Base-by-base conservation (phyloP, 2,329 filamentous ascomycete species). In the Elsinoe necatrix region DNA sequence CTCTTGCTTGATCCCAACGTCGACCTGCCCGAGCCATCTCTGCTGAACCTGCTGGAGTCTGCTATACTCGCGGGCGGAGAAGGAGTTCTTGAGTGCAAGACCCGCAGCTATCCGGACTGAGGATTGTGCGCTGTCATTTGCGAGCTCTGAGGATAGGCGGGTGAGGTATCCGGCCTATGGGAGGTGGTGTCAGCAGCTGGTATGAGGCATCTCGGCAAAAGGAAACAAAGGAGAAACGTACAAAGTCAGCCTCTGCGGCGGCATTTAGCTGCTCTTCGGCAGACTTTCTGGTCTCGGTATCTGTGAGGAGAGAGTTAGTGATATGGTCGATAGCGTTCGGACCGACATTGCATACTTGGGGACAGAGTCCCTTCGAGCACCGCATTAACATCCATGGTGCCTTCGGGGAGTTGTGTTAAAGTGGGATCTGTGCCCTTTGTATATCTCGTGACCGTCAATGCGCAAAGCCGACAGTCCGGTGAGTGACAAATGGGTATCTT, bases 301-400 rank as follows among this genome's bases (percentile, higher is more conserved):
- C 93, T 96, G 71, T 61, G 63, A 20, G 60, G 61, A 56, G 67
- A 57, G 70, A 74, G 20, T 52, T 18, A 52, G 48, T 35, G 29
- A 39, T 7, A 25, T 18, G 1, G 4, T 25, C 34, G 25, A 21
- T 18, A 25, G 14, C 8, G 2, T 4, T 14, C 9, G 14, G 11
- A 31, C 3, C 14, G 9, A 18, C 34, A 7, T 16, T n/a, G 29
- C 54, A 21, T 20, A 56, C 54, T 56, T 34, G 91, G 81, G 71
- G 91, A 95, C 77, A 97, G 84, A 74, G 93, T 97, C 79, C 91
- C 92, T 76, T 89, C 84, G 80, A 98, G 87, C 79, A 98, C 92
- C 78, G 90, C 86, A 80, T 92, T 95, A 79, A 97, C 95, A 79
- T 97, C 89, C 87, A 95, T 91, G 78, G 82, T 89, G 54, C 54